Conservation (phyloP, 1,284 basidiomycete species). For the Sanghuangporus sanghuang region DNA sequence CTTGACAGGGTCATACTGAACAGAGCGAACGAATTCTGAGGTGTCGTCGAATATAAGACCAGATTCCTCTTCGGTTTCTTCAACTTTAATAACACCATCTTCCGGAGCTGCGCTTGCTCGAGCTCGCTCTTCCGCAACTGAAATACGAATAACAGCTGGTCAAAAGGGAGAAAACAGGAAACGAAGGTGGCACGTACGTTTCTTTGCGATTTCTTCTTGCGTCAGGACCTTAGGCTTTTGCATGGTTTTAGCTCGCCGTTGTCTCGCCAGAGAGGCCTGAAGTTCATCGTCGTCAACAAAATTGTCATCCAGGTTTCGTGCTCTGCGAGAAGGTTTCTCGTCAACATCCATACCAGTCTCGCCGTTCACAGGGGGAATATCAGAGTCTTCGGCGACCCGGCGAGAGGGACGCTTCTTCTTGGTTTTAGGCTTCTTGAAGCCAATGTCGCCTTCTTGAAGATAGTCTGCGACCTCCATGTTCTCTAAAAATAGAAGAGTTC, state of each 20-base stretch:
- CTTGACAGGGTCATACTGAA: conserved; percentile 57
- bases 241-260: conserved; percentile 71
- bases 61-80: conserved; percentile 49
- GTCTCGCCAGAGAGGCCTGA: conserved; percentile 86
- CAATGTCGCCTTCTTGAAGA: conserved; percentile 83
- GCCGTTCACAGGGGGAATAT: conserved; percentile 37
- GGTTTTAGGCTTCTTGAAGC: conserved; percentile 94
- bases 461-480: conserved; percentile 87
- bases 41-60: conserved; percentile 94
- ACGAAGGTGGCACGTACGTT: conserved; percentile 50
- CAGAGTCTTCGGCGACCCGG: conserved; percentile 60
- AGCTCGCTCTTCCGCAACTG: conserved; percentile 65
- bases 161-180: conserved; percentile 16
- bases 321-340: conserved; percentile 54
- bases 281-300: conserved; percentile 99
- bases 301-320: conserved; percentile 74
- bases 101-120: conserved; percentile 44
- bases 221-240: conserved; percentile 75
- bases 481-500: conserved; percentile 44
- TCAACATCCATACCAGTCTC: conserved; percentile 76
- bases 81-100: conserved; percentile 47
- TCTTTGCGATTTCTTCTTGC: conserved; percentile 81
- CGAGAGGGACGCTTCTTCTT: conserved; percentile 87
- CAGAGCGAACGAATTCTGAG: conserved; percentile 92
- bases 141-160: conserved; percentile 9